Conservation (phyloP, 2,329 filamentous ascomycete species). For the Ascochyta rabiei region DNA sequence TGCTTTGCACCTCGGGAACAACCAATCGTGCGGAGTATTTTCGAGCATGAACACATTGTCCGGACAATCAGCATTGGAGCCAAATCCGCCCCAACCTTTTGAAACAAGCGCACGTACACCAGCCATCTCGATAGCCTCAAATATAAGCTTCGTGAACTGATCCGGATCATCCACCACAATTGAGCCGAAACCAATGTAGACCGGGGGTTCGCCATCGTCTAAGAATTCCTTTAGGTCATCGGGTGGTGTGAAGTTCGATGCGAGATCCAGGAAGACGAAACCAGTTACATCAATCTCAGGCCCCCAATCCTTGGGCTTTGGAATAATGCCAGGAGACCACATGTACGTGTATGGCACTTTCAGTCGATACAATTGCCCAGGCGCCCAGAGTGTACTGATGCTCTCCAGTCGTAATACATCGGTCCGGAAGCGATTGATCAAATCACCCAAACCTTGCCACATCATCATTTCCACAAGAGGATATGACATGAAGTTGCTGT, state of each 20-base stretch:
- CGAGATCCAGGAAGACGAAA: slow-evolving; percentile 77
- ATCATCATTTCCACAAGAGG: slow-evolving; percentile 80
- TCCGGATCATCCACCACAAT: slow-evolving; percentile 77
- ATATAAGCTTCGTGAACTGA: slow-evolving; percentile 71
- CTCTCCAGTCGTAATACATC: slow-evolving; percentile 74
- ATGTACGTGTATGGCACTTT: slow-evolving; percentile 79
- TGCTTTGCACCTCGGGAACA: slow-evolving; percentile 70
- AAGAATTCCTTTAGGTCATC: slow-evolving; percentile 55
- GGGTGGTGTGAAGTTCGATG: slow-evolving; percentile 65
- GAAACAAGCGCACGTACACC: slow-evolving; percentile 75
- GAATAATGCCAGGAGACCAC: slow-evolving; percentile 66
- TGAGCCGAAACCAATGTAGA: slow-evolving; percentile 79
- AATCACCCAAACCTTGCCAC: slow-evolving; percentile 69
- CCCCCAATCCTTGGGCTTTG: slow-evolving; percentile 72
- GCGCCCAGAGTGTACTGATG: slow-evolving; percentile 77
- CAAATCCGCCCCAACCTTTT: slow-evolving; percentile 77
- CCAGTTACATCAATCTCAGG: slow-evolving; percentile 74
- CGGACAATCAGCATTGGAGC: slow-evolving; percentile 55
- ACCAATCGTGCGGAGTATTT: slow-evolving; percentile 78
- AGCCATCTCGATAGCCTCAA: slow-evolving; percentile 68
- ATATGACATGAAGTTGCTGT: slow-evolving; percentile 82
- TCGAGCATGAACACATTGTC: slow-evolving; percentile 74
- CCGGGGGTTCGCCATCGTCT: slow-evolving; percentile 57
- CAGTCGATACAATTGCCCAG: slow-evolving; percentile 72
- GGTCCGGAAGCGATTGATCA: slow-evolving; percentile 76